Conservation (phyloP, 768 basidiomycete species). For the Leccinum barrowsii region DNA sequence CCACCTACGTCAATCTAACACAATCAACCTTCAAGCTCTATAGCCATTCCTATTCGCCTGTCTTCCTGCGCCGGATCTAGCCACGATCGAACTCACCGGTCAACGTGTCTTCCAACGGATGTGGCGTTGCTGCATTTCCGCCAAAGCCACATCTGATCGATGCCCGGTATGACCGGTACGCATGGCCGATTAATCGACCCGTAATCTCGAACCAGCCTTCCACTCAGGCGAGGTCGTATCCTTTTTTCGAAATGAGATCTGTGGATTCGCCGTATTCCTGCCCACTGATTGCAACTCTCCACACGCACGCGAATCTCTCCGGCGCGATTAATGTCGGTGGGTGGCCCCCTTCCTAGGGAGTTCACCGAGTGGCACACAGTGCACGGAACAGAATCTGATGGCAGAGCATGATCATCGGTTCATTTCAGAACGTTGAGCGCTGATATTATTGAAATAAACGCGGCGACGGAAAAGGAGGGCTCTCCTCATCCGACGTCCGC, state of each 20-base stretch:
- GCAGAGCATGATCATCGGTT: background rate
- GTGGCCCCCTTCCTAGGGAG: background rate
- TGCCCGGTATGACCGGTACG: slow-evolving; percentile 8
- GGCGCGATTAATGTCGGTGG: background rate
- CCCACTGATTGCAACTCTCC: background rate
- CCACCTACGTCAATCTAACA: background rate
- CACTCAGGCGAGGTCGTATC: background rate
- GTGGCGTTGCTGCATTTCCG: slow-evolving; percentile 5
- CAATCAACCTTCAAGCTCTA: background rate
- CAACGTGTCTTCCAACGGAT: background rate
- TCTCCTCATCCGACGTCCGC: background rate
- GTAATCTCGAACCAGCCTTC: background rate
- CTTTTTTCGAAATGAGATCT: background rate
- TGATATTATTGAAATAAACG: background rate
- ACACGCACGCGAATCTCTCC: slow-evolving; percentile 7
- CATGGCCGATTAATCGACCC: background rate
- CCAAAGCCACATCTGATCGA: slow-evolving; percentile 1
- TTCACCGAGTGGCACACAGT: background rate
- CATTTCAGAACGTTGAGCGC: background rate
- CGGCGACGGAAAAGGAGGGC: slow-evolving; percentile 7
- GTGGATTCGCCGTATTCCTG: slow-evolving; percentile 10
- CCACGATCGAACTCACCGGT: background rate
- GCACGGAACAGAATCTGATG: background rate
- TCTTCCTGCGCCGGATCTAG: background rate
- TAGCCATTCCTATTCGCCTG: background rate